Base-by-base conservation (phyloP, 2,329 filamentous ascomycete genomes). In the Alternaria gansuensis region DNA sequence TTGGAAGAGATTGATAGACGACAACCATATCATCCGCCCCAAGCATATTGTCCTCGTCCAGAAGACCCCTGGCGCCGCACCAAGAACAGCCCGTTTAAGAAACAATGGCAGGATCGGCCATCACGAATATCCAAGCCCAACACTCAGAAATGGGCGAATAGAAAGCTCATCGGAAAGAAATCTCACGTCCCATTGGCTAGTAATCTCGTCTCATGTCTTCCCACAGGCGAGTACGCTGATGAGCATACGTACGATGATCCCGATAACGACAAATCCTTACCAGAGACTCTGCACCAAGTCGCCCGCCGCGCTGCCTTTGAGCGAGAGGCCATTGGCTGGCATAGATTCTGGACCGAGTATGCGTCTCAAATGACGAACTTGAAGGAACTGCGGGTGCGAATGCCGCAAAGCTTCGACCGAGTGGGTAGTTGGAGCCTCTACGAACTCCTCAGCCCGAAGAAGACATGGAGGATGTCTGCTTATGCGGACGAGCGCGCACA, bases 271-370 rank as follows among this genome's bases (percentile, higher is more conserved):
- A 36, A 28, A 14, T 6, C 39, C 26, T 23, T 29, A 14, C 34
- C 41, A 17, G 29, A 52, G 10, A 49, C 48, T 3, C 43, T 67
- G 2, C 64, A 66, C 28, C 55, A 62, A 11, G 29, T 68, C 8
- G 65, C 67, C 9, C 44, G 64, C 13, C 29, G 48, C 34, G 64
- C 71, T 13, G 66, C 59, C 3, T 71, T 54, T 49, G 39, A 44
- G 5, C 68, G 71, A 14, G 71, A 74, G 51, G 61, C 68, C 7
- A 24, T 69, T 4, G 64, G 59, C 23, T 74, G 71, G 71, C 65
- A 70, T 11, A 62, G 65, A 9, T 72, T 74, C 56, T 74, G 71
- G 70, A 29, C 33, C 11, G 33, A 36, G 7, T 70, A 71, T 40
- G 62, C 67, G 7, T 28, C 63, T 2, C 21, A 45, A 6, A 62